Conservation (phyloP, 345 rosid genomes). For the Populus pruinosa region DNA sequence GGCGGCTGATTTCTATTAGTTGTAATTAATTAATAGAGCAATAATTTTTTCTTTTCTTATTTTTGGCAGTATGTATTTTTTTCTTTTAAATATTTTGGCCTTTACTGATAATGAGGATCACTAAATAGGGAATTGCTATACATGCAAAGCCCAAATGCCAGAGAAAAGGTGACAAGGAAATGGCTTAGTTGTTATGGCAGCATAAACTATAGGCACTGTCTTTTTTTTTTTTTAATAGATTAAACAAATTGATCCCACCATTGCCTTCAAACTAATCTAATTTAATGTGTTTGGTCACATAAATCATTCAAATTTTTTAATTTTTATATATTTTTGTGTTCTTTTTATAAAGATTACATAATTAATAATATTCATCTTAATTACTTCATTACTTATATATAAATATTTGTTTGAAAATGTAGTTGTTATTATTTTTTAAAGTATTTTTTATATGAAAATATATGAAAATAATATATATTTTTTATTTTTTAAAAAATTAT, state of each 20-base stretch:
- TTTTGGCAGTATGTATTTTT: too few relatives aligned
- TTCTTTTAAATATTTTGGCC: too few relatives aligned
- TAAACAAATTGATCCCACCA: constrained; percentile 9
- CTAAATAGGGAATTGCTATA: not conserved
- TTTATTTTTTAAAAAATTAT: too few relatives aligned
- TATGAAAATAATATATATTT: too few relatives aligned
- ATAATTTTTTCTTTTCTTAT: too few relatives aligned
- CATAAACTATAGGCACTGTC: constrained; percentile 11
- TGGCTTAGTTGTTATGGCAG: constrained; percentile 23
- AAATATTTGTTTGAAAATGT: too few relatives aligned
- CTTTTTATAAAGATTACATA: not conserved
- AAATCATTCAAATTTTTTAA: not conserved
- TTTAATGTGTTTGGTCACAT: constrained; percentile 14
- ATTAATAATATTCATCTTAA: not conserved
- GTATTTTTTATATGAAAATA: too few relatives aligned
- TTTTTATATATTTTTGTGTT: not conserved
- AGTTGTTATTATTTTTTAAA: too few relatives aligned
- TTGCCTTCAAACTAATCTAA: constrained; percentile 30
- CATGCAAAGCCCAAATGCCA: constrained; percentile 12
- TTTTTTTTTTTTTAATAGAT: not conserved
- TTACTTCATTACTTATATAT: too few relatives aligned
- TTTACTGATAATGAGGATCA: not conserved
- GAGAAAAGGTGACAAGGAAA: constrained; percentile 10
- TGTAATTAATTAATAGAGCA: too few relatives aligned
- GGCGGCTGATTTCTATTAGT: too few relatives aligned